Evolutionary conservation across 352 stramenopile species (phyloP).

Genomic region (Phytophthora boehmeriae): DNA sequence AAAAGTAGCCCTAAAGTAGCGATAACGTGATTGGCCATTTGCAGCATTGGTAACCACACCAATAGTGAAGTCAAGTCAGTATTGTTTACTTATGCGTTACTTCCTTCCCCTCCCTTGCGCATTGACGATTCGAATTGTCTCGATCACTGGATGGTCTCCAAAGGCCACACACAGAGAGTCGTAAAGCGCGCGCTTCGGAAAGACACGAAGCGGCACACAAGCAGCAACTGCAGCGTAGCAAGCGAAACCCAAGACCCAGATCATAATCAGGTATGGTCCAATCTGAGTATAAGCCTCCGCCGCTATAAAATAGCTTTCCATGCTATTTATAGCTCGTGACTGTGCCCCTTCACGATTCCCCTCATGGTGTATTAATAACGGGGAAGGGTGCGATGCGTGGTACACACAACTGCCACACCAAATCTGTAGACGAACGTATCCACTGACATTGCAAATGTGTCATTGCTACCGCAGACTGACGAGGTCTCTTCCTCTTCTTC

Average conservation of each 20-base stretch:
- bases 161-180: slow-evolving; percentile 53
- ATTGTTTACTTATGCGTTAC: slow-evolving; percentile 36
- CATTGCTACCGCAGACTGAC: slow-evolving; percentile 13
- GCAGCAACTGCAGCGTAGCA: not conserved
- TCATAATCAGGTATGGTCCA: not conserved
- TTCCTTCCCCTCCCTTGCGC: slow-evolving; percentile 28
- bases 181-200: slow-evolving; percentile 20
- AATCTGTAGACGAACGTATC: slow-evolving; percentile 21
- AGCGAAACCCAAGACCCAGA: not conserved
- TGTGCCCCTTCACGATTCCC: slow-evolving; percentile 28
- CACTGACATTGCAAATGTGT: slow-evolving; percentile 3
- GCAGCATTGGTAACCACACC: not conserved
- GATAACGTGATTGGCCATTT: slow-evolving; percentile 18
- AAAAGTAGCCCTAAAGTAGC: not conserved
- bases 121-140: slow-evolving; percentile 51
- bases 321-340: slow-evolving; percentile 22
- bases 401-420: slow-evolving; percentile 12
- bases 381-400: slow-evolving; percentile 1
- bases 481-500: slow-evolving; percentile 1
- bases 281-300: not conserved
- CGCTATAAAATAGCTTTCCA: not conserved
- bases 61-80: slow-evolving; percentile 18
- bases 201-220: not conserved
- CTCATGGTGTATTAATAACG: not conserved
- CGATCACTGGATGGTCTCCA: slow-evolving; percentile 45